Evolutionary conservation across 2,329 filamentous ascomycete genomes (phyloP).

Genomic region (Colletotrichum falcatum): DNA sequence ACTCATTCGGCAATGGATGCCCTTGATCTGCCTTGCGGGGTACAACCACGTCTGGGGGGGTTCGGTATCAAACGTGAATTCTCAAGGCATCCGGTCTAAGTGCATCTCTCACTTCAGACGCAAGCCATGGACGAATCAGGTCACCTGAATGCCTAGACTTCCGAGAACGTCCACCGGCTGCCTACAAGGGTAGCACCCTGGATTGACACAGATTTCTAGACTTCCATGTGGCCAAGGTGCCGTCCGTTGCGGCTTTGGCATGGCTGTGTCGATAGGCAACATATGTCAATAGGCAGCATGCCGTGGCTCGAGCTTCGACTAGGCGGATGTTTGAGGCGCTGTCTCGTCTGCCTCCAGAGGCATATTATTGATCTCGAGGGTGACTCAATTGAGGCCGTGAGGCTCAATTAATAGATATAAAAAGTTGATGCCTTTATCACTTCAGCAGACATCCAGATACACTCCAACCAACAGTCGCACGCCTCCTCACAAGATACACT

Average conservation of each 20-base stretch:
- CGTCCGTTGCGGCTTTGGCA: neutral
- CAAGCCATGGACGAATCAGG: constrained; percentile 8
- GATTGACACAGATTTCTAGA: neutral
- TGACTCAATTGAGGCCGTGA: constrained; percentile 14
- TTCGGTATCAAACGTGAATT: neutral
- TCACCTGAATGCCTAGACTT: neutral
- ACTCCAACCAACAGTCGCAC: neutral
- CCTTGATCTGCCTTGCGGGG: constrained; percentile 18
- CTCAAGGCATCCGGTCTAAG: constrained; percentile 8
- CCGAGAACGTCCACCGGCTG: neutral
- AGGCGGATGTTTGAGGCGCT: neutral
- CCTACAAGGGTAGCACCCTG: neutral
- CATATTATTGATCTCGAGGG: constrained; percentile 2
- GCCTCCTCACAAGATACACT: neutral
- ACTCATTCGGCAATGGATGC: constrained; percentile 5
- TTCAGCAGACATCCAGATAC: constrained; percentile 2
- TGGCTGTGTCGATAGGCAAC: neutral
- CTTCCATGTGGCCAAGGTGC: neutral
- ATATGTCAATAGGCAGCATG: neutral
- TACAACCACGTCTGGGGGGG: neutral
- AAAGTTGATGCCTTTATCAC: constrained; percentile 12
- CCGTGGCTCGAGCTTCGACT: neutral
- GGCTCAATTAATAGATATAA: neutral
- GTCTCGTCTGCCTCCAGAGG: constrained; percentile 19
- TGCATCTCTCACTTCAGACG: neutral